These are phyloP conservation scores for Seiridium unicorne DNA, from an alignment of 2,329 filamentous ascomycete species.

Conservation along the genomic window DNA sequence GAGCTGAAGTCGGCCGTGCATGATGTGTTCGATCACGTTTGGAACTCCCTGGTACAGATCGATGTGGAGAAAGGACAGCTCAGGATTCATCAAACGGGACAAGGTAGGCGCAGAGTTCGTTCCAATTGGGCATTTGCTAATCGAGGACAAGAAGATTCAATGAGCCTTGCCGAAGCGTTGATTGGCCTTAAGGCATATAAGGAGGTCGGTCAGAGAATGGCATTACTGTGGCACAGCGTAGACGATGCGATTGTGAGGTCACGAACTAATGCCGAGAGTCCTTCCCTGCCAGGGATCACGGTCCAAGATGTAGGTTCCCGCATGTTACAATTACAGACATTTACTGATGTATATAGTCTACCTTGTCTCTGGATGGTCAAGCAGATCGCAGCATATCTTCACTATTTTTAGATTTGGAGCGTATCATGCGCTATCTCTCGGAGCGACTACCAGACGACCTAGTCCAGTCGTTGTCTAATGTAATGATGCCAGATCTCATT, in stretches of 20 bases:
- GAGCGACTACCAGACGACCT: constrained; percentile 52
- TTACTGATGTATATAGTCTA: constrained; percentile 32
- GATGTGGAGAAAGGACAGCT: constrained; percentile 56
- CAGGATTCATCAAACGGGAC: constrained; percentile 49
- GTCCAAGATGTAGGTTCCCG: constrained; percentile 35
- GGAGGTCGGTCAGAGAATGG: constrained; percentile 59
- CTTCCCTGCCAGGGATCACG: constrained; percentile 37
- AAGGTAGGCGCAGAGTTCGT: constrained; percentile 38
- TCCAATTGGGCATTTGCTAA: constrained; percentile 9
- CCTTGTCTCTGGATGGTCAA: constrained; percentile 40
- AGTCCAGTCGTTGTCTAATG: constrained; percentile 59
- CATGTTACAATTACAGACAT: not conserved
- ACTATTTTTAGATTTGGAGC: constrained; percentile 53
- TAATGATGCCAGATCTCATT: constrained; percentile 69
- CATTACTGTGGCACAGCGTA: constrained; percentile 60
- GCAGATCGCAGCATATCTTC: constrained; percentile 45
- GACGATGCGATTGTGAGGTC: constrained; percentile 60
- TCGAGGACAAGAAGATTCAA: constrained; percentile 42
- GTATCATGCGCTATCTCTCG: constrained; percentile 50
- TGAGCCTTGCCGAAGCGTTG: constrained; percentile 52
- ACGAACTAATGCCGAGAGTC: constrained; percentile 46
- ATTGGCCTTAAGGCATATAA: constrained; percentile 58
- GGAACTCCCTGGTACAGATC: constrained; percentile 65
- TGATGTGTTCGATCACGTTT: constrained; percentile 66
- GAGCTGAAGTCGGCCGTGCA: constrained; percentile 66